phyloP scores from a whole-genome alignment of 2,329 filamentous ascomycete genomes.

The Diaporthe sp. region DNA sequence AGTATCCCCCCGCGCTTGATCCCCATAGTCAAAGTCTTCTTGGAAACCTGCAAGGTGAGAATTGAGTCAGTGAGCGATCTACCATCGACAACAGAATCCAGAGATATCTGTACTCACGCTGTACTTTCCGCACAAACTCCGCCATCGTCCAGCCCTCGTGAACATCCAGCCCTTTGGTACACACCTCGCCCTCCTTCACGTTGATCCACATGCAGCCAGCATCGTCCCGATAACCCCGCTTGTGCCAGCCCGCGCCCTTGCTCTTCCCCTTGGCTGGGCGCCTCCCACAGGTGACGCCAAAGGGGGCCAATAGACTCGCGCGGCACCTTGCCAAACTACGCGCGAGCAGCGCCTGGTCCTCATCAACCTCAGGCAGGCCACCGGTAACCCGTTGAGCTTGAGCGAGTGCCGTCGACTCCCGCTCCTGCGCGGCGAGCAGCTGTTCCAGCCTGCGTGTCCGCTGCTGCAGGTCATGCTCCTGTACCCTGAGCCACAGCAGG shows the following conservation, averaged over 20 bases:
- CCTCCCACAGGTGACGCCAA: not conserved
- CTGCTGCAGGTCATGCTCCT: not conserved
- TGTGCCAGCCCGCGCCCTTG: conserved; percentile 2
- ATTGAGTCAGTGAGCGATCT: not conserved
- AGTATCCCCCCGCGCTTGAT: not conserved
- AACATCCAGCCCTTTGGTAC: conserved; percentile 14
- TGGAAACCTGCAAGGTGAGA: not conserved
- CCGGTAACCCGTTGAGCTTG: not conserved
- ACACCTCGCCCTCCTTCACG: not conserved
- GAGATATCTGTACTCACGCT: not conserved
- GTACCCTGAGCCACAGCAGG: not conserved
- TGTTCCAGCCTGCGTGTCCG: not conserved
- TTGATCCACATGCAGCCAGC: conserved; percentile 7
- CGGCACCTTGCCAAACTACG: too few relatives aligned
- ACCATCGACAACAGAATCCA: not conserved
- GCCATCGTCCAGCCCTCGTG: not conserved
- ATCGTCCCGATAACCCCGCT: not conserved
- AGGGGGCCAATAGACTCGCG: too few relatives aligned
- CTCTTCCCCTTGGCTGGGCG: conserved; percentile 2
- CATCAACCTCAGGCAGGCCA: not conserved
- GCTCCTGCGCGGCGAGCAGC: not conserved
- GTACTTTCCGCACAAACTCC: not conserved
- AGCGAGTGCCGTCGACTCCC: not conserved
- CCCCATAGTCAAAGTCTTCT: not conserved
- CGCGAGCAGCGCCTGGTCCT: not conserved